A percentile compares a stretch with the other conserved stretches of the same genome.
Conservation (phyloP, 164 flowering plant species). For the Kingdonia uniflora region DNA sequence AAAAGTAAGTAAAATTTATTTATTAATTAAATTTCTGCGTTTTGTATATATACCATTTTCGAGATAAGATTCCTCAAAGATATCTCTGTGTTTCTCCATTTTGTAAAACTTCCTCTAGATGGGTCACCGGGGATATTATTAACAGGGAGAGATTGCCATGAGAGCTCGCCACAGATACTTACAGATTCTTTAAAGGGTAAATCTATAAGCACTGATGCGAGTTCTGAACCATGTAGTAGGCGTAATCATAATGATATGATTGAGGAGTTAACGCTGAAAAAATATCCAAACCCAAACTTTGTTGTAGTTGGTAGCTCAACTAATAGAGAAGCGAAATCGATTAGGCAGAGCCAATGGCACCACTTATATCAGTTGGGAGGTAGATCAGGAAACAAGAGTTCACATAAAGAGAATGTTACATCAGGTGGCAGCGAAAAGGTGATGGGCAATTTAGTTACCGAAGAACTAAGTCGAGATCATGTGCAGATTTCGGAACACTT, state of each 20-base stretch:
- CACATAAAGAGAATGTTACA: too few species aligned
- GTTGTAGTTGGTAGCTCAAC: slow-evolving; percentile 34
- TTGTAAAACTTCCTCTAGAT: too few species aligned
- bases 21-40: too few species aligned
- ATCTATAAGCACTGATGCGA: slow-evolving; percentile 14
- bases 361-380: slow-evolving; percentile 33
- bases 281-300: slow-evolving; percentile 25
- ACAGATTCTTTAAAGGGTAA: slow-evolving; percentile 31
- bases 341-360: slow-evolving; percentile 37
- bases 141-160: slow-evolving; percentile 24
- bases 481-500: slow-evolving; percentile 15
- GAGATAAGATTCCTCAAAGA: too few species aligned
- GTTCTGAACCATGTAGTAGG: slow-evolving; percentile 16
- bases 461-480: slow-evolving; percentile 15
- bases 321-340: slow-evolving; percentile 23
- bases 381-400: too few species aligned
- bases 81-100: too few species aligned
- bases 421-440: slow-evolving; percentile 30
- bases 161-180: slow-evolving; percentile 25
- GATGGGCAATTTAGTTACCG: slow-evolving; percentile 10
- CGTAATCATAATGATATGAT: slow-evolving; percentile 39
- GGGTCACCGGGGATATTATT: slow-evolving; percentile 25
- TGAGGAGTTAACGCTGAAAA: slow-evolving; percentile 52
- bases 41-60: too few species aligned
- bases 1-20: too few species aligned